Percentiles rank a stretch among this genome's conserved stretches.
phyloP scores from a whole-genome alignment of 148 eudicot species.

The Camellia lanceoleosa region DNA sequence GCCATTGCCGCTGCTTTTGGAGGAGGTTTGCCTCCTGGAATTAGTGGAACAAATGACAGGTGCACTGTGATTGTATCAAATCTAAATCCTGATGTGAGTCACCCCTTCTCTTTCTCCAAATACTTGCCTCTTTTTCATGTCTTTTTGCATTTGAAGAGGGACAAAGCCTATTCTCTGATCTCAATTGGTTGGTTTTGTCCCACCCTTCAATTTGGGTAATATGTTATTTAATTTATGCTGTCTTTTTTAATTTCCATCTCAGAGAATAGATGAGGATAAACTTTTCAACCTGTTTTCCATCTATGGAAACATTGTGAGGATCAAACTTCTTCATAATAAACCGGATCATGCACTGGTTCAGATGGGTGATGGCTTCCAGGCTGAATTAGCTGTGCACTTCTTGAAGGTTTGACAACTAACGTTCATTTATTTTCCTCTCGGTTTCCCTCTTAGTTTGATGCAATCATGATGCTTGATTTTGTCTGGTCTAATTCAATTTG shows the following conservation, averaged over 20 bases:
- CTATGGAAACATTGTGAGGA: conserved; percentile 92
- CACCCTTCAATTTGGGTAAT: neutral
- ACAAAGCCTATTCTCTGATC: neutral
- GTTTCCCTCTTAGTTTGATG: neutral
- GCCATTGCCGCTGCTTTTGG: conserved; percentile 89
- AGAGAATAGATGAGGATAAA: conserved; percentile 91
- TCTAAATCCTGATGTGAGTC: conserved; percentile 77
- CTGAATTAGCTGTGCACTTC: conserved; percentile 94
- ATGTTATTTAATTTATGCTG: neutral
- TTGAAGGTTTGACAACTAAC: conserved; percentile 56
- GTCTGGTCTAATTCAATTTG: conserved; percentile 1
- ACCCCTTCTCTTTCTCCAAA: neutral
- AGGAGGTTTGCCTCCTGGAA: conserved; percentile 91
- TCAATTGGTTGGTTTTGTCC: neutral
- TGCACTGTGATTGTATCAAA: conserved; percentile 90
- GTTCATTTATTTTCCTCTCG: neutral
- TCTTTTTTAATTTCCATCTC: conserved; percentile 15
- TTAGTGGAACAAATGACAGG: conserved; percentile 90
- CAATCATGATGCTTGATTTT: neutral
- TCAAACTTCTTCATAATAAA: conserved; percentile 84
- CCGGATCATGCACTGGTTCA: conserved; percentile 97
- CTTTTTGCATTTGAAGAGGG: neutral
- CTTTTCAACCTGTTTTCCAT: conserved; percentile 89
- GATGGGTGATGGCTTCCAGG: conserved; percentile 98
- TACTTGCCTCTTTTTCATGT: neutral